Evolutionary conservation across 495 filamentous ascomycete species (phyloP).

Genomic region (Aspergillus heteromorphus): DNA sequence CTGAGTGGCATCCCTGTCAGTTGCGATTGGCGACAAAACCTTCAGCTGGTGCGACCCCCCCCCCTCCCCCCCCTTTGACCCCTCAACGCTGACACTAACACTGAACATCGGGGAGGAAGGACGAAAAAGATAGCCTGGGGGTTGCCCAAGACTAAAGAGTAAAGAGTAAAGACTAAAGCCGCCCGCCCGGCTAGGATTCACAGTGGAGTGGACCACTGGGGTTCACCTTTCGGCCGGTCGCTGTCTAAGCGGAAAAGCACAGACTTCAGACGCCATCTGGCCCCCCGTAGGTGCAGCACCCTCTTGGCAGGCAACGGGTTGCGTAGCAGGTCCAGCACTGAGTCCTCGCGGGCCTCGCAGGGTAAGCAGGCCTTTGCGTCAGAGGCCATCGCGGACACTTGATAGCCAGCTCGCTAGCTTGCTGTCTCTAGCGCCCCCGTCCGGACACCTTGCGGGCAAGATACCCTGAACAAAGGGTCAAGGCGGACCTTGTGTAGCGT

Average conservation of each 20-base stretch:
- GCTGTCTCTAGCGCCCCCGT: not conserved
- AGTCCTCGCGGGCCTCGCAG: too few species aligned
- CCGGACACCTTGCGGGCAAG: not conserved
- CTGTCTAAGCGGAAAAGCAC: constrained; percentile 11
- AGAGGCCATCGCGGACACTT: constrained; percentile 5
- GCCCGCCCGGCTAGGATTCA: not conserved
- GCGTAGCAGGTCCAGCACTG: too few species aligned
- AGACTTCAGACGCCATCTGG: constrained; percentile 21
- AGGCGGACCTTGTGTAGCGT: constrained; percentile 7
- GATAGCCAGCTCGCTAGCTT: not conserved
- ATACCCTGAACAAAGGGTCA: constrained; percentile 6
- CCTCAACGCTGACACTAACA: too few species aligned
- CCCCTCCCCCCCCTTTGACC: not conserved
- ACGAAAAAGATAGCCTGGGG: not conserved
- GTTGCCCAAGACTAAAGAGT: too few species aligned
- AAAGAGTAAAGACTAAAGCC: too few species aligned
- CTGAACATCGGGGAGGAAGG: not conserved
- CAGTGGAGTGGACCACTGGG: not conserved
- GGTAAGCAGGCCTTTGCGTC: constrained; percentile 14
- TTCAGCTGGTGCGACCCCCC: not conserved
- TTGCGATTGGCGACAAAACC: not conserved
- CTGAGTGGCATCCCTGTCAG: not conserved
- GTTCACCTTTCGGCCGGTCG: constrained; percentile 12
- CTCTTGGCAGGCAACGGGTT: constrained; percentile 16
- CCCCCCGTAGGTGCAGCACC: constrained; percentile 10